Percentiles rank a stretch among this genome's conserved stretches.
phyloP scores from a whole-genome alignment of 2,329 filamentous ascomycete genomes.

The Neofusicoccum ribis region DNA sequence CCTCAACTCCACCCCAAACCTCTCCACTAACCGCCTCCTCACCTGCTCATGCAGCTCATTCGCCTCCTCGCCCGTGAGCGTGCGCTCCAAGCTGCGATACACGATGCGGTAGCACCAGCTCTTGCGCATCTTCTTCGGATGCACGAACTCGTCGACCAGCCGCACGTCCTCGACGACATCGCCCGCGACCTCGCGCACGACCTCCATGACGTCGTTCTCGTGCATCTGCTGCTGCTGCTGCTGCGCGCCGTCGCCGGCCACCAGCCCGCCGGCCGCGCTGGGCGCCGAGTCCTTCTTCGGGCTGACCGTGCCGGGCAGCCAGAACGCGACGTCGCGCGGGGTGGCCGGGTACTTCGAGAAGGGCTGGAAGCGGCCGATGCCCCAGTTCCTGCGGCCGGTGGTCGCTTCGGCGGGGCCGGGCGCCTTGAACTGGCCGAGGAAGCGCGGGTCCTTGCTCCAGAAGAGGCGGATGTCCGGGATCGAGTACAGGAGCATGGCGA shows the following conservation, averaged over 20 bases:
- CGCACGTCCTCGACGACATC: conserved; percentile 85
- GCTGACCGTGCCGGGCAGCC: conserved; percentile 56
- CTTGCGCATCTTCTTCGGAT: conserved; percentile 78
- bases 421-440: conserved; percentile 75
- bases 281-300: neutral
- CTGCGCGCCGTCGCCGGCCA: conserved; percentile 37
- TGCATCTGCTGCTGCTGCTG: conserved; percentile 59
- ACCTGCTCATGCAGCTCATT: conserved; percentile 75
- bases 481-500: conserved; percentile 95
- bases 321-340: conserved; percentile 92
- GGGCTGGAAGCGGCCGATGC: conserved; percentile 68
- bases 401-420: conserved; percentile 30
- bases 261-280: conserved; percentile 35
- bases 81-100: conserved; percentile 89
- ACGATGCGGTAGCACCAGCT: conserved; percentile 92
- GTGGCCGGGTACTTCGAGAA: conserved; percentile 92
- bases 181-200: conserved; percentile 79
- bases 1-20: conserved; percentile 77
- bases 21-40: conserved; percentile 62
- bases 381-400: neutral
- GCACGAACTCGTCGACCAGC: conserved; percentile 81
- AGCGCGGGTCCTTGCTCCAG: conserved; percentile 84
- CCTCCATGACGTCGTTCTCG: conserved; percentile 97
- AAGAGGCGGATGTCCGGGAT: conserved; percentile 96
- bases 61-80: conserved; percentile 78